A percentile compares a stretch with the other conserved stretches of the same genome.
These are phyloP conservation scores for Wallacemonas sp. DNA, from an alignment of 208 protist species.

Conservation along the genomic window DNA sequence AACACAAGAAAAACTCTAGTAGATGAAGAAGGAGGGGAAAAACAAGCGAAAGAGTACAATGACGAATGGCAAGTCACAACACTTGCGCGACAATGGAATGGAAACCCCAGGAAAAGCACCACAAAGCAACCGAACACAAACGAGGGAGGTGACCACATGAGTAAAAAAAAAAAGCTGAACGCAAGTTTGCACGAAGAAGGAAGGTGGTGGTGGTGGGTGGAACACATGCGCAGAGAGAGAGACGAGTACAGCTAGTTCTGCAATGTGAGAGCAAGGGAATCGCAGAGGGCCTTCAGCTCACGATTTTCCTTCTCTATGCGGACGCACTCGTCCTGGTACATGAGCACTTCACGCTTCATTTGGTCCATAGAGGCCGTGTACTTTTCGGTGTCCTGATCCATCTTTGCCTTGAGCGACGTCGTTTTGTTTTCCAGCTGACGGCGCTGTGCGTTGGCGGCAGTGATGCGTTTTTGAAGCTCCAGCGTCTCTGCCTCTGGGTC, in stretches of 20 bases:
- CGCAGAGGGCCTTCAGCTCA: conserved; percentile 64
- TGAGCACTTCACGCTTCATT: conserved; percentile 57
- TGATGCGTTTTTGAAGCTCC: conserved; percentile 65
- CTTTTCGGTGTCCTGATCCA: conserved; percentile 48
- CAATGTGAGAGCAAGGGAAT: conserved; percentile 56
- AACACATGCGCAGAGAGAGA: neutral
- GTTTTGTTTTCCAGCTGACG: conserved; percentile 50
- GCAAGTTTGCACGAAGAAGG: too few species aligned
- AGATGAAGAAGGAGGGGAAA: too few species aligned
- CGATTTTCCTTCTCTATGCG: conserved; percentile 75
- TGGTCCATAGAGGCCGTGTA: conserved; percentile 63
- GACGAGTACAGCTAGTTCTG: conserved; percentile 18
- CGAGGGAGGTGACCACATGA: too few species aligned
- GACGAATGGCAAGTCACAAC: too few species aligned
- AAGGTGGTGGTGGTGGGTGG: too few species aligned
- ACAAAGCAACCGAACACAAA: too few species aligned
- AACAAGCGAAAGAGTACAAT: too few species aligned
- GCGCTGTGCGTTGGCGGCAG: conserved; percentile 51
- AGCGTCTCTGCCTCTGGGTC: conserved; percentile 59
- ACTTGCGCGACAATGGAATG: too few species aligned
- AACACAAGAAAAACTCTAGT: too few species aligned
- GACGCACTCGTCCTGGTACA: conserved; percentile 62
- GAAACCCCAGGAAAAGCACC: too few species aligned
- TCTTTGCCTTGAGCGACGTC: conserved; percentile 45
- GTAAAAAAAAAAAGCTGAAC: too few species aligned